phyloP scores from a whole-genome alignment of 768 basidiomycete species.

The Phanerodontia chrysosporium region DNA sequence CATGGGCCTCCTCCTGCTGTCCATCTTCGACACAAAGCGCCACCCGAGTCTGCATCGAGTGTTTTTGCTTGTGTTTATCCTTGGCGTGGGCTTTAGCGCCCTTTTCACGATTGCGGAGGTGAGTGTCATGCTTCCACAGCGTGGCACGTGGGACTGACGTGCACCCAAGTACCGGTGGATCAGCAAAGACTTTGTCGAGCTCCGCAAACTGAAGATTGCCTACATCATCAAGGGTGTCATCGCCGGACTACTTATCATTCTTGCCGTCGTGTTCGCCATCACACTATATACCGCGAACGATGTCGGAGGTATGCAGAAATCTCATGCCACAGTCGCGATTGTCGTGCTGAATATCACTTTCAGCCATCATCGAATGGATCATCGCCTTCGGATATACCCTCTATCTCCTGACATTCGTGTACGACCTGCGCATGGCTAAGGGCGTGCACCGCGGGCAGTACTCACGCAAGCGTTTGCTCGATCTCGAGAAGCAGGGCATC shows the following conservation, averaged over 20 bases:
- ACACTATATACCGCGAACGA: constrained; percentile 40
- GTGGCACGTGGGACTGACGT: neutral
- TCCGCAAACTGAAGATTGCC: constrained; percentile 43
- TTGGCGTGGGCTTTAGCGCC: constrained; percentile 67
- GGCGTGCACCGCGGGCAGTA: constrained; percentile 48
- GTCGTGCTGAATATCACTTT: neutral
- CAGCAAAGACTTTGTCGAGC: constrained; percentile 46
- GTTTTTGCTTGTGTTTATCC: constrained; percentile 69
- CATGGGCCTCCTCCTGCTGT: constrained; percentile 60
- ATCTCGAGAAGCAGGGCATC: constrained; percentile 18
- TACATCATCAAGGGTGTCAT: constrained; percentile 63
- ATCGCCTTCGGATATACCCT: constrained; percentile 71
- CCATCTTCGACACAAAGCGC: constrained; percentile 65
- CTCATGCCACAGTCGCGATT: neutral
- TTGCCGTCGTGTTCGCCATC: constrained; percentile 62
- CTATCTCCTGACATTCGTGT: constrained; percentile 69
- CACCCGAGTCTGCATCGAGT: constrained; percentile 46
- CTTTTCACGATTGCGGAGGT: constrained; percentile 74
- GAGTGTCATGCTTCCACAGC: constrained; percentile 4
- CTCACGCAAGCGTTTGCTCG: constrained; percentile 27
- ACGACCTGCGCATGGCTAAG: constrained; percentile 62
- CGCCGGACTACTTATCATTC: constrained; percentile 49
- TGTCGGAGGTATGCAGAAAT: constrained; percentile 42
- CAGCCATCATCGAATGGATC: constrained; percentile 70
- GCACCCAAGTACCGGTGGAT: constrained; percentile 59